Base-by-base conservation (phyloP, 257 asterid genomes). In the Leonotis leonurus region DNA sequence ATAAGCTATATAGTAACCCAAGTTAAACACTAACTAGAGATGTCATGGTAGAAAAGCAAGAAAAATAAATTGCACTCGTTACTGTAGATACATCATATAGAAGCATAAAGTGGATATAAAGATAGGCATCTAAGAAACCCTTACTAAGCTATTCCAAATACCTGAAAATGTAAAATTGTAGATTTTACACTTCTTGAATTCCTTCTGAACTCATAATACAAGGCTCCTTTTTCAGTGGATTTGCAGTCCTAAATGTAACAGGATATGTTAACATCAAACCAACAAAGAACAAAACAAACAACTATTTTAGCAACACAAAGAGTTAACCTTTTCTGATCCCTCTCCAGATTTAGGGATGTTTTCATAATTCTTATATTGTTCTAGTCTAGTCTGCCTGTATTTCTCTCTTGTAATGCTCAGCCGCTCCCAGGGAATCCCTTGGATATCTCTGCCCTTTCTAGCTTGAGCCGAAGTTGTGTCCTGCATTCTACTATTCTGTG, bases 381-480 rank as follows among this genome's bases (percentile, higher is more conserved):
- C 89, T 57, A 83, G 65, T 69, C 90, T 83, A 61, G 82, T 83
- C 67, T 80, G 78, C 30, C 90, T 83, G 60, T 80, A 83, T 73
- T 75, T 80, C 33, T 80, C 79, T 39, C 90, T 62, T 0, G 80
- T 59, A 56, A 81, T 74, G 74, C 83, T 83, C 17, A 81, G 75
- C 70, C 80, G 78, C 67, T 81, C 83, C 88, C 90, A 83, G 3
- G 83, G 87, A 11, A 83, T 83, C 66, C 90, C 90, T 74, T 83
- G 90, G 57, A 83, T 83, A 68, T 83, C 90, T 70, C 78, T 83
- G 58, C 90, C 90, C 50, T 37, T 70, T 57, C 85, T 80, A 33
- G 90, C 87, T 71, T 83, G 77, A 29, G 87, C 87, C 56, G 78
- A 78, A 12, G 87, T 81, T 35, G 95, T 91, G 69, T 88, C 98